Evolutionary conservation across 208 protist genomes (phyloP), one percentile per base, ranked within the genome.

Genomic region (Tritrichomonas foetus): DNA sequence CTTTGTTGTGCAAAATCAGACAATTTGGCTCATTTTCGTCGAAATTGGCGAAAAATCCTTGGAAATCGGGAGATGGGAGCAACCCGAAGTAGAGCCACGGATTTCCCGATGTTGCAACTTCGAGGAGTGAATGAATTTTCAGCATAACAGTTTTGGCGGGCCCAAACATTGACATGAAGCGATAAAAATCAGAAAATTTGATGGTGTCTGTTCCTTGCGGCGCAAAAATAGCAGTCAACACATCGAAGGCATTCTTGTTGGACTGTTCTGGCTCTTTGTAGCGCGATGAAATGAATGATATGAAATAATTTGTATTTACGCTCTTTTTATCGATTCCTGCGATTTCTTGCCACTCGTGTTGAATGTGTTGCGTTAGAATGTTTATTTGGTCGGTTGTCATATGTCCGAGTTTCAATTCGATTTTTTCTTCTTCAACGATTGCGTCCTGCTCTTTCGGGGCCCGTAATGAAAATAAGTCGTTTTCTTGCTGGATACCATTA

Each of bases 21-120:
- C 78, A 89, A 89, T 89, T 89, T 36, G 41, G 78, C 11, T 57
- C 78, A 33, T 89, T 53, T 39, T 89, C 47, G 36, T 89, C 47
- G 16, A 89, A 89, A 61, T 53, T 33, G 53, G 22, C 78, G 39
- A 61, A 89, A 50, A 53, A 53, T 53, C 39, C 47, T 41, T 41
- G 20, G 20, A 16, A 3, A n/a, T 89, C 27, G 53, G 44, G 27
- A 20, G 53, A 41, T 61, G 78, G 78, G 33, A 50, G 14, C 33
- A 30, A 57, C 16, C 47, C 78, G 27, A 89, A 89, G 9, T 53
- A 89, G 9, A 89, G 78, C 78, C 78, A 89, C 39, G 41, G 41
- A 20, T n/a, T 39, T 27, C 14, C 11, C 0, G 53, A 57, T 14
- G 39, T 49, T 33, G 78, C 41, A 89, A 5, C 3, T 13, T 89